Conservation (phyloP, 305 asterid genomes). For the Fraxinus sp. region DNA sequence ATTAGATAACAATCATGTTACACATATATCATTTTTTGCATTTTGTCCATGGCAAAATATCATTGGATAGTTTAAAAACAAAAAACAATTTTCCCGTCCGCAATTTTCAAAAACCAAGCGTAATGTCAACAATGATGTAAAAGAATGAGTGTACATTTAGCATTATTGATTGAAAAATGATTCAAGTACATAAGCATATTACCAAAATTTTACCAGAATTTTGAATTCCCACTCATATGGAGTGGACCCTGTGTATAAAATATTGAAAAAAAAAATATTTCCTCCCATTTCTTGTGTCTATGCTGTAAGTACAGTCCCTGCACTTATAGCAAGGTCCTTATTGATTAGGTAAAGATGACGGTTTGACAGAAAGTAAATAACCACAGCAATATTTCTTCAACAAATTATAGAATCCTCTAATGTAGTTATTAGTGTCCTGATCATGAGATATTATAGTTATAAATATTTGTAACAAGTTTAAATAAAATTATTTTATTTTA, state of each 20-base stretch:
- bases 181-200: too few relatives aligned
- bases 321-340: too few relatives aligned
- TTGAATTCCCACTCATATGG: too few relatives aligned
- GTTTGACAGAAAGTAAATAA: background rate
- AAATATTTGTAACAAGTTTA: background rate
- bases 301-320: too few relatives aligned
- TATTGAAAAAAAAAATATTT: too few relatives aligned
- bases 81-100: background rate
- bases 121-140: background rate
- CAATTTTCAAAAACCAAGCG: background rate
- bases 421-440: background rate
- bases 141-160: background rate
- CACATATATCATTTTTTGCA: background rate
- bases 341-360: background rate
- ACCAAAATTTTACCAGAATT: too few relatives aligned
- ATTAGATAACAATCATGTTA: too few relatives aligned
- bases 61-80: background rate
- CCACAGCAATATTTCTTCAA: background rate
- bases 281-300: too few relatives aligned
- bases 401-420: background rate
- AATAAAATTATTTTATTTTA: too few relatives aligned
- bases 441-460: background rate
- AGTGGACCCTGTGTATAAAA: too few relatives aligned
- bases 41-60: background rate
- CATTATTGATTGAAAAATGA: background rate